phyloP scores from a whole-genome alignment of 495 filamentous ascomycete genomes.

The Podospora comata region DNA sequence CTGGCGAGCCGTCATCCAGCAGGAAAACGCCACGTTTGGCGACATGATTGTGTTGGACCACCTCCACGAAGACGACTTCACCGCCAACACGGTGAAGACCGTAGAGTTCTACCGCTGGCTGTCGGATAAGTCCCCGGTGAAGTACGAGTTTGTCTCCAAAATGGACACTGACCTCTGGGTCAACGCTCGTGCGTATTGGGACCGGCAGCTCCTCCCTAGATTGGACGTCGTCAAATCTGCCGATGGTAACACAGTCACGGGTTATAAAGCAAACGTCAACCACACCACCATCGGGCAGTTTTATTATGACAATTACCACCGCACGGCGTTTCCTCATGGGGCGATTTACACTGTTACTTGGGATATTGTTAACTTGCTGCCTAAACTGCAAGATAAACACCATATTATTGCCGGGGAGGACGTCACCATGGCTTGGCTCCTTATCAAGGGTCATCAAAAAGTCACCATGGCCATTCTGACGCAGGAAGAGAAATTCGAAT shows the following conservation, averaged over 20 bases:
- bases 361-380: not conserved
- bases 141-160: conserved; percentile 15
- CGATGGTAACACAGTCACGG: not conserved
- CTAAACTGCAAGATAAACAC: conserved; percentile 9
- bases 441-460: conserved; percentile 10
- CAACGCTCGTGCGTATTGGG: conserved; percentile 1
- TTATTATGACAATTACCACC: conserved; percentile 7
- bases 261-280: conserved; percentile 4
- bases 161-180: conserved; percentile 14
- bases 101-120: not conserved
- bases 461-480: conserved; percentile 8
- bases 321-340: conserved; percentile 7
- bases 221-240: not conserved
- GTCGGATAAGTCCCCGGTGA: conserved; percentile 3
- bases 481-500: conserved; percentile 9
- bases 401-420: conserved; percentile 13
- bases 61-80: conserved; percentile 14
- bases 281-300: conserved; percentile 13
- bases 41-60: conserved; percentile 14
- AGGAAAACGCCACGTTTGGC: conserved; percentile 12
- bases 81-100: conserved; percentile 12
- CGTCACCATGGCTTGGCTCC: conserved; percentile 14
- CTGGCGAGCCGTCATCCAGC: conserved; percentile 1
- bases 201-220: conserved; percentile 1
- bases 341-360: conserved; percentile 10